Evolutionary conservation across 1,139 yeast species (phyloP).

Genomic region (Suhomyces choctaworum): DNA sequence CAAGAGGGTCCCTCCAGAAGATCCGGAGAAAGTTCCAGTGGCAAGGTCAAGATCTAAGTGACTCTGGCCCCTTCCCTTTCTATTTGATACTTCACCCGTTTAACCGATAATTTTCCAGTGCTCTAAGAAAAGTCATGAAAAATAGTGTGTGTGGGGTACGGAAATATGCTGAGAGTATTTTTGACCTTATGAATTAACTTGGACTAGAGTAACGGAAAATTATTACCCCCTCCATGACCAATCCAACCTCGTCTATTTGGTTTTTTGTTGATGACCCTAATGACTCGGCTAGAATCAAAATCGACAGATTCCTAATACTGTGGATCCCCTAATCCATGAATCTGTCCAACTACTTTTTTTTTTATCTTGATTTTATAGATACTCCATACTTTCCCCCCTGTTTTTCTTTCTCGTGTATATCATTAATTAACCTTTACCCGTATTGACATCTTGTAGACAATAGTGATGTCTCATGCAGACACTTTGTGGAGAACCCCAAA

Average conservation of each 20-base stretch:
- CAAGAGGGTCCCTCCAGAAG: slow-evolving; percentile 7
- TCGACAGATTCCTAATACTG: neutral
- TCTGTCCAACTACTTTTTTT: neutral
- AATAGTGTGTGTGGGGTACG: slow-evolving; percentile 18
- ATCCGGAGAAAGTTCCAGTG: slow-evolving; percentile 5
- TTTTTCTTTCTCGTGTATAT: slow-evolving; percentile 2
- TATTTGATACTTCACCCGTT: neutral
- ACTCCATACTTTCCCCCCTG: slow-evolving; percentile 13
- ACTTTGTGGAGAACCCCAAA: too few species aligned
- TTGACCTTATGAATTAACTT: slow-evolving; percentile 12
- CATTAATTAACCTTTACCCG: too few species aligned
- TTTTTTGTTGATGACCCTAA: slow-evolving; percentile 10
- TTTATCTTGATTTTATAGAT: slow-evolving; percentile 7
- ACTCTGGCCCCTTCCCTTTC: neutral
- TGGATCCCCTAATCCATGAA: slow-evolving; percentile 4
- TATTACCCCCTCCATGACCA: slow-evolving; percentile 4
- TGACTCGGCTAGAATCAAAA: slow-evolving; percentile 10
- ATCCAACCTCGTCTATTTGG: slow-evolving; percentile 5
- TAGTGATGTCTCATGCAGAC: too few species aligned
- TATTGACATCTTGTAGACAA: too few species aligned
- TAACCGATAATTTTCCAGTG: neutral
- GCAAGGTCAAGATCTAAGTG: slow-evolving; percentile 3
- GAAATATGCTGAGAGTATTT: slow-evolving; percentile 13
- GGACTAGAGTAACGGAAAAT: neutral
- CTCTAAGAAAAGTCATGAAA: slow-evolving; percentile 13